These are phyloP conservation scores for Myochromella boudieri DNA, from an alignment of 768 basidiomycete species.

Conservation along the genomic window DNA sequence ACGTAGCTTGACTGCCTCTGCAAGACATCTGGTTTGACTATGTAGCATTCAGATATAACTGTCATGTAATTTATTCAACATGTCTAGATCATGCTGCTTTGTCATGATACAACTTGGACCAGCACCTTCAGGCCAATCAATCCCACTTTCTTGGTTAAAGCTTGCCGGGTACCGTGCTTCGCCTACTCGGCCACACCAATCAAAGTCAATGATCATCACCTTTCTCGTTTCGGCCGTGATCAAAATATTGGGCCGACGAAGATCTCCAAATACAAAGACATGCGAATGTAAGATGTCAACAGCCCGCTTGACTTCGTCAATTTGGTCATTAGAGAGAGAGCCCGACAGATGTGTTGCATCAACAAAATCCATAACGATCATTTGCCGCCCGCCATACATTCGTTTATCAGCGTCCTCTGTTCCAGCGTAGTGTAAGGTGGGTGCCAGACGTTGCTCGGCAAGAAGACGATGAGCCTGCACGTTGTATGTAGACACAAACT, in stretches of 20 bases:
- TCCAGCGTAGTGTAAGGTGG: slow-evolving; percentile 9
- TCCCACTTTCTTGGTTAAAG: not conserved
- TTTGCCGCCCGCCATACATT: slow-evolving; percentile 1
- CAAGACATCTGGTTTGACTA: no score
- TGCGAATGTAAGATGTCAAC: slow-evolving; percentile 1
- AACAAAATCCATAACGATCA: slow-evolving; percentile 10
- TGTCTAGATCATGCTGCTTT: not conserved
- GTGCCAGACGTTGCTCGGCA: slow-evolving; percentile 9
- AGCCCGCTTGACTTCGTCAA: not conserved
- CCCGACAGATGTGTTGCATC: not conserved
- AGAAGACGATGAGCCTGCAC: slow-evolving; percentile 11
- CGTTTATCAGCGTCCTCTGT: not conserved
- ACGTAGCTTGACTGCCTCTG: no score
- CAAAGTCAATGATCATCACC: no score
- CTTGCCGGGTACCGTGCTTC: not conserved
- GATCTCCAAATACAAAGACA: slow-evolving; percentile 5
- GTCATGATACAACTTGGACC: not conserved
- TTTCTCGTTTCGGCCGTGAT: not conserved
- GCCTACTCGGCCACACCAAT: slow-evolving; percentile 7
- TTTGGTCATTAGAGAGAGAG: not conserved
- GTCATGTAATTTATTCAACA: not conserved
- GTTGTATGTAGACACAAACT: slow-evolving; percentile 13
- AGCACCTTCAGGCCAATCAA: not conserved
- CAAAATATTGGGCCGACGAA: slow-evolving; percentile 9
- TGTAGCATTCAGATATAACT: no score